A percentile compares a stretch with the other conserved stretches of the same genome.
Evolutionary conservation across 495 filamentous ascomycete species (phyloP).

Genomic region (Penicillium fimorum): DNA sequence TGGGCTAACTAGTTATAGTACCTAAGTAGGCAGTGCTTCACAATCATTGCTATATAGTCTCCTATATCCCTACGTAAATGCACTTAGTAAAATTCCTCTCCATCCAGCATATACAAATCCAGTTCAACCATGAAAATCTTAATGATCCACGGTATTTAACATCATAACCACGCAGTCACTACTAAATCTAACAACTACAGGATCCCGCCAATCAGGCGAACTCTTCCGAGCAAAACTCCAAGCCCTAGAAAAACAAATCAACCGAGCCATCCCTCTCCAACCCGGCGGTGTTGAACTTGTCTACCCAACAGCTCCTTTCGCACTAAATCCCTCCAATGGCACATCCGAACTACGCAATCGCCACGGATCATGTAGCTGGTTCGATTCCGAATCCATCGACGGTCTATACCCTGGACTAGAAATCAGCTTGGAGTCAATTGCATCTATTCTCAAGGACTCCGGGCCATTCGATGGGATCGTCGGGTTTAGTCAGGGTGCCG

Average conservation of each 20-base stretch:
- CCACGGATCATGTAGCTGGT: conserved; percentile 11
- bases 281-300: background rate
- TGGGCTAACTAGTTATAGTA: too few species aligned
- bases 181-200: conserved; percentile 6
- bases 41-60: too few species aligned
- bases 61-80: too few species aligned
- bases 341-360: conserved; percentile 9
- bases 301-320: conserved; percentile 13
- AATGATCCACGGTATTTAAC: conserved; percentile 11
- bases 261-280: background rate
- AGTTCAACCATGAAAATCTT: background rate
- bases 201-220: conserved; percentile 15
- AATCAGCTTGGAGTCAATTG: background rate
- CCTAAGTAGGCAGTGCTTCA: too few species aligned
- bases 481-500: conserved; percentile 33
- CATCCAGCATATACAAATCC: too few species aligned
- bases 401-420: conserved; percentile 1
- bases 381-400: conserved; percentile 6
- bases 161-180: background rate
- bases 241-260: conserved; percentile 9
- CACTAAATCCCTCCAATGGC: background rate
- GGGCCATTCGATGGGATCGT: conserved; percentile 40
- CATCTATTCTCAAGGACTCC: conserved; percentile 12
- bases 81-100: too few species aligned
- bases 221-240: conserved; percentile 14